A percentile compares a stretch with the other conserved stretches of the same genome.
phyloP scores from a whole-genome alignment of 176 grass and related monocot species.

The Rhynchospora breviuscula region DNA sequence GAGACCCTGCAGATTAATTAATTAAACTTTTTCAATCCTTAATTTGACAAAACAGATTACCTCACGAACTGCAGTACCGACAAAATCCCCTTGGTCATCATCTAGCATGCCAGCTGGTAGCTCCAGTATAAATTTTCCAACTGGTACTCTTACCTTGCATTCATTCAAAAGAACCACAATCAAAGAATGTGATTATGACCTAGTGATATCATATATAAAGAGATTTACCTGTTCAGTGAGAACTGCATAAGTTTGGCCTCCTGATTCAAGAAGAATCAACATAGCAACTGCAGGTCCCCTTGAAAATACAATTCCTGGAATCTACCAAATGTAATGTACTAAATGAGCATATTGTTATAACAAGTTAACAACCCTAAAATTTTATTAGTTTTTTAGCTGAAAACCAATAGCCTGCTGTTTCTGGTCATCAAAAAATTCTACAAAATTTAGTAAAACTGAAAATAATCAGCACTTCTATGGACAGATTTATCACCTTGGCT shows the following conservation, averaged over 20 bases:
- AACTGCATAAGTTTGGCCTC: conserved; percentile 61
- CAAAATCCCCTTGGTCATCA: conserved; percentile 80
- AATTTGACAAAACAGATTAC: conserved; percentile 24
- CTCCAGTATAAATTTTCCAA: conserved; percentile 78
- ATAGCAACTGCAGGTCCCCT: conserved; percentile 84
- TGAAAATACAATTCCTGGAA: conserved; percentile 97
- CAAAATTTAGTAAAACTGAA: not conserved
- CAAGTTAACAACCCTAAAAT: not conserved
- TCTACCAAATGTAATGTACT: conserved; percentile 29
- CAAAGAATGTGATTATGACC: not conserved
- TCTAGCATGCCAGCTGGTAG: conserved; percentile 94
- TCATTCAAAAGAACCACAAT: not conserved
- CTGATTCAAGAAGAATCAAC: conserved; percentile 76
- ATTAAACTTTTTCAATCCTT: not conserved
- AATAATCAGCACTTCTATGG: not conserved
- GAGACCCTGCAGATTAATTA: not conserved
- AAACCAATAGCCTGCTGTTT: not conserved
- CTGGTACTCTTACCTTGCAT: conserved; percentile 68
- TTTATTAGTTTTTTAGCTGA: not conserved
- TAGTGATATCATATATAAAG: not conserved
- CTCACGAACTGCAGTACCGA: conserved; percentile 88
- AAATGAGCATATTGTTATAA: not conserved
- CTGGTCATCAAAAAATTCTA: not conserved
- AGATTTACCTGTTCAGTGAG: conserved; percentile 74
- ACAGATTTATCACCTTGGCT: conserved; percentile 41